Conservation (phyloP, 768 basidiomycete genomes). For the Tylopilus sp. region DNA sequence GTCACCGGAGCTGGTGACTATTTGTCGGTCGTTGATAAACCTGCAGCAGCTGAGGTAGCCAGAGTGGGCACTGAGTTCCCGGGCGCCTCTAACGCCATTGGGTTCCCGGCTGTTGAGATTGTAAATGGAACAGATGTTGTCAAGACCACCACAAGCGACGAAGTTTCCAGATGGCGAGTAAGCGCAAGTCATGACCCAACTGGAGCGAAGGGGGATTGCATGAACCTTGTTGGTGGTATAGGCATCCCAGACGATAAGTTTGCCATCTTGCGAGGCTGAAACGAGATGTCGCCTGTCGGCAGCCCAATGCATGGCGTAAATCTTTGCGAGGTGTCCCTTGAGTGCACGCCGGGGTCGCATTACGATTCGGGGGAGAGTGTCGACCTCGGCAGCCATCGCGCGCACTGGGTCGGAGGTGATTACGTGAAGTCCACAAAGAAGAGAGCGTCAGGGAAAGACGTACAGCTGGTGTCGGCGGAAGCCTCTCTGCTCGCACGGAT, state of each 20-base stretch:
- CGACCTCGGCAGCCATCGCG: slow-evolving; percentile 97
- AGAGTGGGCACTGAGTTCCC: slow-evolving; percentile 95
- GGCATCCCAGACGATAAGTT: slow-evolving; percentile 99
- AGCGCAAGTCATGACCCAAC: slow-evolving; percentile 99
- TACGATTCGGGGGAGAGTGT: slow-evolving; percentile 91
- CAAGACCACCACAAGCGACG: slow-evolving; percentile 97
- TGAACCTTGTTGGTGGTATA: slow-evolving; percentile 99
- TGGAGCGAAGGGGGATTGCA: slow-evolving; percentile 94
- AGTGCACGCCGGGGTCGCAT: slow-evolving; percentile 96
- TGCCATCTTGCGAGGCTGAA: slow-evolving; percentile 99
- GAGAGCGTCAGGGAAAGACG: slow-evolving; percentile 34
- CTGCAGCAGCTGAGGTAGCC: slow-evolving; percentile 98
- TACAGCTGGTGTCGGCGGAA: slow-evolving; percentile 95
- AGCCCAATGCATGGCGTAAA: slow-evolving; percentile 99
- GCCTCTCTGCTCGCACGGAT: slow-evolving; percentile 95
- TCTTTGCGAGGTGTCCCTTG: slow-evolving; percentile 97
- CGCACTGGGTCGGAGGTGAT: slow-evolving; percentile 57
- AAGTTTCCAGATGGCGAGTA: slow-evolving; percentile 97
- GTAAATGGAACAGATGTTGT: slow-evolving; percentile 99
- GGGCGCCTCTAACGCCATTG: slow-evolving; percentile 82
- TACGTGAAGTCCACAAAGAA: slow-evolving; percentile 9
- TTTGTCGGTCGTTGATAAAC: slow-evolving; percentile 98
- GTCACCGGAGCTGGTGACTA: slow-evolving; percentile 95
- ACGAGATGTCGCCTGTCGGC: slow-evolving; percentile 96
- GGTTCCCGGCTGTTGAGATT: slow-evolving; percentile 76